Base-by-base conservation (phyloP, 2,329 filamentous ascomycete genomes). In the Tolypocladium nubicola region DNA sequence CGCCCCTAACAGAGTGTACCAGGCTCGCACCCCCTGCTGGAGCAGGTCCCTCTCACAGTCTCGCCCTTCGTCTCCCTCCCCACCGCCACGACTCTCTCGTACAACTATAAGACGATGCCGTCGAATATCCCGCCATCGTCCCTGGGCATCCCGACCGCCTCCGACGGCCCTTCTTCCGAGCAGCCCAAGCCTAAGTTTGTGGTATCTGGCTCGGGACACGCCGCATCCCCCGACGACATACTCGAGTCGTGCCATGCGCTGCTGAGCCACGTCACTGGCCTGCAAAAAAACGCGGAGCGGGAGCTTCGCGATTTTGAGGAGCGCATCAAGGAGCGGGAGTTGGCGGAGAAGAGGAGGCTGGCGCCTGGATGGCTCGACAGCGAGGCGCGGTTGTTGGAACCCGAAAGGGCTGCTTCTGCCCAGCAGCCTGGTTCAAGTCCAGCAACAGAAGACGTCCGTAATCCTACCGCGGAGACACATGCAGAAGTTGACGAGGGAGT, bases 51-150 rank as follows among this genome's bases (percentile, higher is more conserved):
- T 37, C 78, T 99, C 57, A 95, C 91, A 54, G 91, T 97, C 50
- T 97, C 93, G 3, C 94, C 94, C 33, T 97, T 97, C 76, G 84
- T 97, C 66, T 88, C 87, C 59, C 86, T 99, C 38, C 94, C 94
- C 13, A 87, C 89, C 37, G 88, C 93, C 33, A 89, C 92, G 23
- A 96, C 92, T 0, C 84, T 99, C 9, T 93, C 94, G 30, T 97
- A 97, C 77, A 96, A 90, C 64, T 97, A 97, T 81, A 93, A 92
- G 70, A 82, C 85, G 13, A 87, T 97, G 68, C 90, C 93, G 0
- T 93, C 90, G 1, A 88, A 90, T 2, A 83, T 97, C 0, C 93
- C 94, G 2, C 66, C 71, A 3, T 71, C 72, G 1, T 63, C 66
- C 33, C 60, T 73, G 26, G 70, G 70, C 57, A 67, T 74, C 33